Evolutionary conservation across 345 rosid species (phyloP), one percentile per base, ranked within the genome.

Genomic region (Citrus maxima): DNA sequence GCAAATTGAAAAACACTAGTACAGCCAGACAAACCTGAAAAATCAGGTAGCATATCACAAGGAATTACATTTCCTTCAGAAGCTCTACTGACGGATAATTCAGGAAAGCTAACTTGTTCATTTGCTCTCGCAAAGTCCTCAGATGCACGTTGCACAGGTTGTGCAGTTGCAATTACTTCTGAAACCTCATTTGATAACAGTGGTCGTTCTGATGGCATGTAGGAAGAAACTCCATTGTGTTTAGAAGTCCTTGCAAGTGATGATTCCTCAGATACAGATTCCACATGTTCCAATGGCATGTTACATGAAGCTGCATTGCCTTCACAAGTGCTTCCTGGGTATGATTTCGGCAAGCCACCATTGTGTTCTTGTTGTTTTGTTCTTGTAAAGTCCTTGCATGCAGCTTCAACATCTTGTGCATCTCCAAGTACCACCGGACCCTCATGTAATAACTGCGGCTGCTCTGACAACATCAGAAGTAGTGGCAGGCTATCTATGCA

Each of bases 391-490:
- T 10, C 49, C 49, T 42, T 42, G 49, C 49, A 42, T 2, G 49
- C 14, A 42, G 16, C 35, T 73, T 38, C 66, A 24, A 18, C 35
- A 22, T n/a, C 42, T 72, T 10, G 16, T 6, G 21, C 6, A 18
- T 27, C 19, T 5, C 14, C 55, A 76, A 87, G 80, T 22, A 87
- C 82, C 61, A 73, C 67, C 0, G 85, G 90, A 67, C 76, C 67
- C 67, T 82, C 77, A 25, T 74, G 75, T 58, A 80, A 79, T 62
- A 86, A 76, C n/a, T 84, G 84, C 38, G 72, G 38, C 77, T 84
- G 88, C 58, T 85, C 88, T 0, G 64, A 63, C 6, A 88, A 82
- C 40, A 89, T 87, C 59, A 73, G 72, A 16, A 58, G 14, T 42
- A 14, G 49, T 42, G 49, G 66, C 81, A 67, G 59, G 75, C 80